These are phyloP conservation scores for Aspergillus aculeatinus DNA, from an alignment of 2,329 filamentous ascomycete genomes.

Conservation along the genomic window DNA sequence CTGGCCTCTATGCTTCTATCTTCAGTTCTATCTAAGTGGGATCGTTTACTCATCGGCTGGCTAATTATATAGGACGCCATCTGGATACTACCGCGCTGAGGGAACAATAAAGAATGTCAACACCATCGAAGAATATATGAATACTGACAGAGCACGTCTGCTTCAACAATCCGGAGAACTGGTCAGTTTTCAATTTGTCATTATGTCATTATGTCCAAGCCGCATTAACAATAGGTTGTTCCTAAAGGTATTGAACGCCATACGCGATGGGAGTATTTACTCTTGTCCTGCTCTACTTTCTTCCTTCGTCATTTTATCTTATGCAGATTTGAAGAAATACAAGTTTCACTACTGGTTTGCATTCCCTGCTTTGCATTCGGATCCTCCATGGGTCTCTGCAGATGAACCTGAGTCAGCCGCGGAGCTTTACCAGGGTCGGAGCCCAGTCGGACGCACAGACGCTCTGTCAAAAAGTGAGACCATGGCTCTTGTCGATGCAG, in stretches of 20 bases:
- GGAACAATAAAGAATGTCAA: slow-evolving; percentile 96
- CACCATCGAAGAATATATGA: slow-evolving; percentile 89
- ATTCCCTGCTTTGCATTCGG: slow-evolving; percentile 88
- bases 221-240: slow-evolving; percentile 14
- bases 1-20: background rate
- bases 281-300: slow-evolving; percentile 88
- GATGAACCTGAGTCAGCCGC: slow-evolving; percentile 20
- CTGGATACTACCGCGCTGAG: slow-evolving; percentile 76
- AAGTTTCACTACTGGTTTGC: slow-evolving; percentile 98
- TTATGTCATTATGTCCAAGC: background rate
- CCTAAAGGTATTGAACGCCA: slow-evolving; percentile 92
- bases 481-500: slow-evolving; percentile 72
- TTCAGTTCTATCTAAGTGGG: background rate
- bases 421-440: slow-evolving; percentile 20
- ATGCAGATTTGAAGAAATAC: slow-evolving; percentile 95
- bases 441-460: slow-evolving; percentile 21
- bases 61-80: slow-evolving; percentile 56
- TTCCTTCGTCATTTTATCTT: slow-evolving; percentile 86
- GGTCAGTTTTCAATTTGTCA: slow-evolving; percentile 48
- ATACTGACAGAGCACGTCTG: slow-evolving; percentile 74
- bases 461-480: slow-evolving; percentile 68
- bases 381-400: slow-evolving; percentile 73
- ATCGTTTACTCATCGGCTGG: slow-evolving; percentile 4
- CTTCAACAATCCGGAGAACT: slow-evolving; percentile 76
- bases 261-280: slow-evolving; percentile 94